Conservation (phyloP, 140 eudicot species). For the Stevia rebaudiana region DNA sequence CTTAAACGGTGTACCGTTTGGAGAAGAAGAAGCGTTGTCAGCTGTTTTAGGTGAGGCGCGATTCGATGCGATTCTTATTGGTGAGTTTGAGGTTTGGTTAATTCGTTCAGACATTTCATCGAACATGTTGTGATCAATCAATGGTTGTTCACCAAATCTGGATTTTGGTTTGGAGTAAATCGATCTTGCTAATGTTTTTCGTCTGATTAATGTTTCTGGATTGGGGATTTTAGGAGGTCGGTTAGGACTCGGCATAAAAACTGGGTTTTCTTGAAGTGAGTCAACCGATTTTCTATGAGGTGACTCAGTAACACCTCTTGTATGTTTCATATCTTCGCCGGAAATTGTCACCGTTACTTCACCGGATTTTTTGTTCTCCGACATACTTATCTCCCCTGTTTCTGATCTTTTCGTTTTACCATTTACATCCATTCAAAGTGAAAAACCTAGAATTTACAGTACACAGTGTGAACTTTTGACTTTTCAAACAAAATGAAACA, state of each 20-base stretch:
- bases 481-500: slow-evolving; percentile 7
- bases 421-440: slow-evolving; percentile 34
- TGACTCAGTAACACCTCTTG: slow-evolving; percentile 26
- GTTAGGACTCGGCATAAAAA: slow-evolving; percentile 49
- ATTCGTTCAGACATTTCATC: slow-evolving; percentile 38
- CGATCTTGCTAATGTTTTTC: slow-evolving; percentile 44
- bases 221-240: slow-evolving; percentile 71
- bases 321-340: slow-evolving; percentile 26
- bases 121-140: slow-evolving; percentile 46
- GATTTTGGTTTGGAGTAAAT: slow-evolving; percentile 70
- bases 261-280: slow-evolving; percentile 43
- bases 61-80: slow-evolving; percentile 22
- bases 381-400: slow-evolving; percentile 56
- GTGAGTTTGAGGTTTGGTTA: slow-evolving; percentile 32
- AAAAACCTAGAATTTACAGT: slow-evolving; percentile 22
- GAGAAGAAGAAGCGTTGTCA: slow-evolving; percentile 23
- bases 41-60: slow-evolving; percentile 39
- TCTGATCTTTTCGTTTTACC: slow-evolving; percentile 30
- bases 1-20: slow-evolving; percentile 24
- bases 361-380: slow-evolving; percentile 35
- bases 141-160: slow-evolving; percentile 75
- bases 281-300: slow-evolving; percentile 41
- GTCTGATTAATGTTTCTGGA: slow-evolving; percentile 40
- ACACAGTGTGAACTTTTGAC: slow-evolving; percentile 1
- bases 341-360: slow-evolving; percentile 44